These are phyloP conservation scores for Talaromyces wortmannii DNA, from an alignment of 495 filamentous ascomycete species.

Conservation along the genomic window DNA sequence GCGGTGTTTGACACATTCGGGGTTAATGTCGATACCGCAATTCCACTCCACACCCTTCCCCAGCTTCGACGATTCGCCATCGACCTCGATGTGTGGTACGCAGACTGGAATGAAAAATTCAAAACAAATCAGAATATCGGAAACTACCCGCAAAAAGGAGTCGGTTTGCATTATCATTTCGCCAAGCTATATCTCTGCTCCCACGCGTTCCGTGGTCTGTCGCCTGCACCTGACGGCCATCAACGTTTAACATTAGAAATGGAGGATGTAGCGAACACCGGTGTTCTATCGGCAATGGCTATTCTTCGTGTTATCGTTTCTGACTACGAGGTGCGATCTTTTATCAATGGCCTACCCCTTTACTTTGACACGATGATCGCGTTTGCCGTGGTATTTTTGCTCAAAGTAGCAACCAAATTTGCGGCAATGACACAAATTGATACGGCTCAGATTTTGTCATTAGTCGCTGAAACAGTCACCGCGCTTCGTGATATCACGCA, in stretches of 20 bases:
- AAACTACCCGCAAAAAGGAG: conserved; percentile 22
- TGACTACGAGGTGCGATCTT: conserved; percentile 20
- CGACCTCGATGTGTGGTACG: conserved; percentile 21
- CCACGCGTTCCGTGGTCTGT: conserved; percentile 23
- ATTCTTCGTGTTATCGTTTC: conserved; percentile 21
- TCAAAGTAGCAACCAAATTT: conserved; percentile 24
- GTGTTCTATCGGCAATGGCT: conserved; percentile 21
- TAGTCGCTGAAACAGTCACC: conserved; percentile 19
- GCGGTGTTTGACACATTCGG: conserved; percentile 33
- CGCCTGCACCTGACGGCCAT: conserved; percentile 1
- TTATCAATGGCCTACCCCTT: conserved; percentile 22
- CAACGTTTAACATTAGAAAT: conserved; percentile 15
- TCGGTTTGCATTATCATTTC: conserved; percentile 23
- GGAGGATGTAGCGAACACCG: conserved; percentile 23
- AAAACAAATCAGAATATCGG: conserved; percentile 15
- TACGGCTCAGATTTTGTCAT: conserved; percentile 16
- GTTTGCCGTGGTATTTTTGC: conserved; percentile 26
- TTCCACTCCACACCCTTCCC: conserved; percentile 13
- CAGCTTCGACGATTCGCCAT: conserved; percentile 20
- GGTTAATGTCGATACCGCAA: conserved; percentile 24
- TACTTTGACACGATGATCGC: conserved; percentile 31
- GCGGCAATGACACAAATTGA: conserved; percentile 16
- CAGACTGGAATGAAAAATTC: conserved; percentile 24
- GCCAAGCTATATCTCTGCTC: conserved; percentile 30
- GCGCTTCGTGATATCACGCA: conserved; percentile 16